phyloP scores from a whole-genome alignment of 495 filamentous ascomycete species.

The Tuber umbilicatum region DNA sequence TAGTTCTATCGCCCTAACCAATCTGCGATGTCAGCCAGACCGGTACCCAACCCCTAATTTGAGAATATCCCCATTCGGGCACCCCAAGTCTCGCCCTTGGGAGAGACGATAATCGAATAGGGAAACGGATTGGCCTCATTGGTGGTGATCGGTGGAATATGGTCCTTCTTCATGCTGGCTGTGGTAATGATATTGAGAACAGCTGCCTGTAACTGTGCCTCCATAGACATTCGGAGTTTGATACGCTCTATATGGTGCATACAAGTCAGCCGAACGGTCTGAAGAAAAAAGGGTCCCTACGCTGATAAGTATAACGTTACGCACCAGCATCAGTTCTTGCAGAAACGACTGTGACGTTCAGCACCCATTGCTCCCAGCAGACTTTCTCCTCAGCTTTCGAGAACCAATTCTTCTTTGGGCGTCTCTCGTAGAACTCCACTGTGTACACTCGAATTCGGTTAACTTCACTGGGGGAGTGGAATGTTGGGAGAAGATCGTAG shows the following conservation, averaged over 20 bases:
- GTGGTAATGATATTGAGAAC: conserved; percentile 79
- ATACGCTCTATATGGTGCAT: conserved; percentile 56
- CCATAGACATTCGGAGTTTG: conserved; percentile 82
- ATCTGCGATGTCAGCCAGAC: neutral
- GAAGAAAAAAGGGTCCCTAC: neutral
- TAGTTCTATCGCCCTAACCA: neutral
- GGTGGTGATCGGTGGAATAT: conserved; percentile 94
- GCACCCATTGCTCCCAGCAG: conserved; percentile 91
- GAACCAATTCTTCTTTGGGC: conserved; percentile 73
- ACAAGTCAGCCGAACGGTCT: conserved; percentile 6
- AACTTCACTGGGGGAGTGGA: conserved; percentile 1
- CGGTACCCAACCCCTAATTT: neutral
- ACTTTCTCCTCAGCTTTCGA: conserved; percentile 75
- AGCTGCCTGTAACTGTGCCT: conserved; percentile 73
- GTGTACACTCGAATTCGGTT: conserved; percentile 41
- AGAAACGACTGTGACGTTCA: conserved; percentile 84
- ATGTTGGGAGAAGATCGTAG: neutral
- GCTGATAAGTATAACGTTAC: conserved; percentile 28
- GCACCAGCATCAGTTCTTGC: conserved; percentile 81
- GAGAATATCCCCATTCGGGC: conserved; percentile 71
- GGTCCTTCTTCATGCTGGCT: conserved; percentile 83
- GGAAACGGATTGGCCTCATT: conserved; percentile 91
- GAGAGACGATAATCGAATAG: conserved; percentile 82
- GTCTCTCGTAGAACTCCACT: conserved; percentile 93
- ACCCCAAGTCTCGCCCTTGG: conserved; percentile 70